Base-by-base conservation (phyloP, 2,329 filamentous ascomycete genomes). In the Annulohypoxylon truncatum region DNA sequence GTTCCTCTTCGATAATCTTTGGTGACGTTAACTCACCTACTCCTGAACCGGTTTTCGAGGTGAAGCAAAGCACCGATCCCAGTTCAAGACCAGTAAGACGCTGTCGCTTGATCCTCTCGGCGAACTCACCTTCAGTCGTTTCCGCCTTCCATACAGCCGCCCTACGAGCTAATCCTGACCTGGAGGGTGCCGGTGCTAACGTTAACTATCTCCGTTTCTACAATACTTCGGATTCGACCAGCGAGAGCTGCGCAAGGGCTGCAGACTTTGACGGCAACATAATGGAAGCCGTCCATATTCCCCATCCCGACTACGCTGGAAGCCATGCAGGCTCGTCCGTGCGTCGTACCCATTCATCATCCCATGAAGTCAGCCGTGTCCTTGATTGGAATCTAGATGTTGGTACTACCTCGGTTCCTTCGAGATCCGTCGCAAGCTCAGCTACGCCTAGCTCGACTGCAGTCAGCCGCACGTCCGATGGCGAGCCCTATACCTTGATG, bases 211-310 rank as follows among this genome's bases (percentile, higher is more conserved):
- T 73, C 46, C 66, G 67, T 52, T 48, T 69, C 47, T 70, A 74
- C 56, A 68, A 70, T 56, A 62, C 58, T 46, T 54, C 71, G n/a
- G 73, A 70, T 24, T 40, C 68, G 5, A 74, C 73, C 75, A 77
- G 76, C 70, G 80, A 79, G 68, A 79, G 72, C 70, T 78, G 74
- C 80, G 86, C 79, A 82, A 87, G 81, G 84, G 89, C 93, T 40
- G 85, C 89, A 65, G 93, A 97, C 78, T 85, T 92, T 58, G 93
- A 97, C 80, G 92, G 92, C 53, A 96, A 97, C 80, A 91, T 87
- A 72, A 89, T 97, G 76, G 92, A 96, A 75, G 91, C 92, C 28
- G 87, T 94, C 52, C 91, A 89, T 76, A 82, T 83, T 7, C 76
- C 77, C 10, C 75, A 77, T 38, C 70, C 73, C 40, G 77, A 77